These are phyloP conservation scores for Pythium phragmiticola DNA, from an alignment of 352 stramenopile genomes.

Conservation along the genomic window DNA sequence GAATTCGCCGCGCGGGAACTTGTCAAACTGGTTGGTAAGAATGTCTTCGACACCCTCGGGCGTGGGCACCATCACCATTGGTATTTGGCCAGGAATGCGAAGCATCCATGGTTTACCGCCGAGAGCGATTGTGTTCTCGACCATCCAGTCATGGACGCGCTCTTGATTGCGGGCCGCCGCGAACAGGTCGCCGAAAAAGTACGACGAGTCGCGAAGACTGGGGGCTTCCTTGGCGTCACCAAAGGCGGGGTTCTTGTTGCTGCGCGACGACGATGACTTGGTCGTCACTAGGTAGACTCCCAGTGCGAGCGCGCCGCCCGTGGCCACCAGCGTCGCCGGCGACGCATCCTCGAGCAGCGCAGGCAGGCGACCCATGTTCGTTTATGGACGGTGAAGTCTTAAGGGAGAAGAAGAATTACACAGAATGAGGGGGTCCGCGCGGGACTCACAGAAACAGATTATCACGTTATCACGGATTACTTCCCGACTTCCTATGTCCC, in stretches of 20 bases:
- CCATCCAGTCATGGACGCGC: conserved; percentile 53
- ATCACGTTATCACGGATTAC: no score
- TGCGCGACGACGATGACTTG: not conserved
- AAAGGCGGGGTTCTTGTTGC: not conserved
- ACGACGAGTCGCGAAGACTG: conserved; percentile 1
- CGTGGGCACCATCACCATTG: conserved; percentile 24
- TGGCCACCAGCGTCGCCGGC: conserved; percentile 10
- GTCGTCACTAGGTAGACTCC: not conserved
- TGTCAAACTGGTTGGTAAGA: conserved; percentile 32
- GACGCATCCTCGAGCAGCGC: conserved; percentile 1
- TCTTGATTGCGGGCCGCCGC: conserved; percentile 29
- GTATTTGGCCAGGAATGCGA: conserved; percentile 16
- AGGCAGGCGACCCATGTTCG: not conserved
- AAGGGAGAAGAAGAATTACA: no score
- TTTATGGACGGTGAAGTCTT: no score
- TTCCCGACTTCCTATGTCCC: no score
- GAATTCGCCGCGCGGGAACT: conserved; percentile 29
- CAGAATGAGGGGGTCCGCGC: no score
- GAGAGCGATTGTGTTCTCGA: conserved; percentile 16
- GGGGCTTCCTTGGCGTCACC: conserved; percentile 5
- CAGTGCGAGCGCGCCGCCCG: conserved; percentile 14
- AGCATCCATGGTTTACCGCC: conserved; percentile 28
- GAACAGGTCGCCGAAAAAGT: conserved; percentile 45
- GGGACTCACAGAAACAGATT: no score
- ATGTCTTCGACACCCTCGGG: conserved; percentile 34